Conservation (phyloP, 1,284 basidiomycete genomes). For the Papiliotrema laurentii region DNA sequence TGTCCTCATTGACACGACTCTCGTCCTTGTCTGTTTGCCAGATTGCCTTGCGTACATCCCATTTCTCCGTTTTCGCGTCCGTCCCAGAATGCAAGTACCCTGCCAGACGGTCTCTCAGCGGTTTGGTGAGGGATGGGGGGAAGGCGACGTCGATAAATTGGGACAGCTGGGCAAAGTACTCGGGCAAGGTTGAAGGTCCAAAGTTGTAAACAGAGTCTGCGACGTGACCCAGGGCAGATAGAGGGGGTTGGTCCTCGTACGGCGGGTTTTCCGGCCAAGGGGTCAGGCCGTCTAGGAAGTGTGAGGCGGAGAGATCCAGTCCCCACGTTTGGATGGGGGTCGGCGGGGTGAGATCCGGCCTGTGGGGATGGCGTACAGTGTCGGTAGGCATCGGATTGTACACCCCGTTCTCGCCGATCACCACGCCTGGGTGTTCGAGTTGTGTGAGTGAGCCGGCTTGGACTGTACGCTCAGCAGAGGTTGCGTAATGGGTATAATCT, state of each 20-base stretch:
- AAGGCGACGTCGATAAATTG: conserved; percentile 25
- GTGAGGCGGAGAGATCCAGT: conserved; percentile 18
- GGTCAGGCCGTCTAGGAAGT: conserved; percentile 18
- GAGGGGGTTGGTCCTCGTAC: conserved; percentile 9
- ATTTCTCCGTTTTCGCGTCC: conserved; percentile 4
- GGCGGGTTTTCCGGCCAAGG: conserved; percentile 23
- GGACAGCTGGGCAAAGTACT: conserved; percentile 20
- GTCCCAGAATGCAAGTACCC: not conserved
- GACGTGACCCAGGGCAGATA: conserved; percentile 27
- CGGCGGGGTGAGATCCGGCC: no score
- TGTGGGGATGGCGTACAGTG: no score
- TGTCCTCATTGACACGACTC: conserved; percentile 4
- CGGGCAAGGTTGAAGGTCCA: conserved; percentile 14
- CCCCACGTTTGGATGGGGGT: conserved; percentile 21
- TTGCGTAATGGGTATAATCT: no score
- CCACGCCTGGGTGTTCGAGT: no score
- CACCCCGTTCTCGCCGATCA: no score
- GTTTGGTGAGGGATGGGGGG: conserved; percentile 8
- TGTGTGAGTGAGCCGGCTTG: no score
- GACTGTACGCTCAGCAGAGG: no score
- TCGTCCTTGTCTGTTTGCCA: conserved; percentile 47
- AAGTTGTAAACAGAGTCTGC: conserved; percentile 35
- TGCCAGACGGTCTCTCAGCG: conserved; percentile 15
- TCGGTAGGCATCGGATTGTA: no score
- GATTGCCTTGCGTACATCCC: conserved; percentile 27